phyloP scores from a whole-genome alignment of 192 early-diverging fungal genomes.

The Entrophospora sp. region DNA sequence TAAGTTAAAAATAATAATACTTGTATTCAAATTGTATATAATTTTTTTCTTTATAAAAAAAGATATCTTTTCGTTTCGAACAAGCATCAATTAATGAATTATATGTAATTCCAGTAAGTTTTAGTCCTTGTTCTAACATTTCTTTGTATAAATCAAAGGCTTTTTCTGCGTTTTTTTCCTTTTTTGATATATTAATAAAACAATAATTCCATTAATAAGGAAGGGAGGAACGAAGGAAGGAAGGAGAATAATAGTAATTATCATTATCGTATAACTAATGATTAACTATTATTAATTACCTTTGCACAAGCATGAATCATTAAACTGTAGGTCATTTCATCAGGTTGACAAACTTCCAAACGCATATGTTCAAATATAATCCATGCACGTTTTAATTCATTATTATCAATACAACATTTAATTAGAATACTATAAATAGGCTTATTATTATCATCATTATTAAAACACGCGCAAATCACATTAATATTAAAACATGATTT shows the following conservation, averaged over 20 bases:
- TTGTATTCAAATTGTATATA: neutral
- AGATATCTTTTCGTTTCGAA: conserved; percentile 53
- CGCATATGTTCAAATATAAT: conserved; percentile 82
- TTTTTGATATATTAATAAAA: neutral
- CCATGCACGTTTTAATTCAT: conserved; percentile 78
- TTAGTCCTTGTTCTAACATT: conserved; percentile 61
- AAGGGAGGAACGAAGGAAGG: neutral
- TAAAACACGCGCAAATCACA: neutral
- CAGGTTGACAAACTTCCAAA: conserved; percentile 63
- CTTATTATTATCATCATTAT: too few species aligned
- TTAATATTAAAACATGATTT: neutral
- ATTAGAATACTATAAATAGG: conserved; percentile 75
- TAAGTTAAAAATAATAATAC: neutral
- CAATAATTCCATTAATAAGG: too few species aligned
- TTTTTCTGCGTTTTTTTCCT: conserved; percentile 70
- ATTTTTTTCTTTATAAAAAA: too few species aligned
- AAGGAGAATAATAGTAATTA: neutral
- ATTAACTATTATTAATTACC: conserved; percentile 24
- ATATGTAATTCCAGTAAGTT: conserved; percentile 77
- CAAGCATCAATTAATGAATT: conserved; percentile 84
- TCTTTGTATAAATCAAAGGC: conserved; percentile 89
- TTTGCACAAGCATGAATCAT: conserved; percentile 92
- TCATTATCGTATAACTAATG: neutral
- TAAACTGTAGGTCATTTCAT: conserved; percentile 69
- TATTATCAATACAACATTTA: conserved; percentile 64